Percentiles rank a stretch among this genome's conserved stretches.
Evolutionary conservation across 179 eudicot species (phyloP).

Genomic region (Corrigiola litoralis): DNA sequence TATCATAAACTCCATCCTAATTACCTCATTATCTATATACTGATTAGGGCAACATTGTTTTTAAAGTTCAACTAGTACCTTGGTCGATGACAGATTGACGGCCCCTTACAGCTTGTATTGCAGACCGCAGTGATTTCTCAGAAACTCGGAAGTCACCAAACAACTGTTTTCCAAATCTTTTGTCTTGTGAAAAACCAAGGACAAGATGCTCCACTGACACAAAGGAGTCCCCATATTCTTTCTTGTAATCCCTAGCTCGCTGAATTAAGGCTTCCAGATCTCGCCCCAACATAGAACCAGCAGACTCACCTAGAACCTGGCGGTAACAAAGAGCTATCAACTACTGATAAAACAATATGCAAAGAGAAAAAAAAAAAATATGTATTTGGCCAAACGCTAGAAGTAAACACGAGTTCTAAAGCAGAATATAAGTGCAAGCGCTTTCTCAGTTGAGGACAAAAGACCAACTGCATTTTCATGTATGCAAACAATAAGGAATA

Average conservation of each 20-base stretch:
- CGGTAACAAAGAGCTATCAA: neutral
- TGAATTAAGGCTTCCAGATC: slow-evolving; percentile 77
- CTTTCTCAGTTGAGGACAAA: too few species aligned
- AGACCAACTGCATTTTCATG: too few species aligned
- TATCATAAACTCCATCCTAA: neutral
- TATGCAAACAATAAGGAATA: too few species aligned
- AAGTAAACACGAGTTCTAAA: too few species aligned
- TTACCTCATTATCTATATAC: neutral
- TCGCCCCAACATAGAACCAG: slow-evolving; percentile 91
- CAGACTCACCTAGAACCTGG: slow-evolving; percentile 86
- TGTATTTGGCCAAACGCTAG: too few species aligned
- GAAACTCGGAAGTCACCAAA: slow-evolving; percentile 73
- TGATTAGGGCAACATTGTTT: neutral
- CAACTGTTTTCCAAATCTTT: slow-evolving; percentile 85
- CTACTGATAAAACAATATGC: neutral
- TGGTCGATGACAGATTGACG: slow-evolving; percentile 85
- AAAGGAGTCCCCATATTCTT: slow-evolving; percentile 85
- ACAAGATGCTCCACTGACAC: slow-evolving; percentile 96
- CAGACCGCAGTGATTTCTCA: slow-evolving; percentile 44
- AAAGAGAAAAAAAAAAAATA: neutral
- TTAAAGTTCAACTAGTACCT: slow-evolving; percentile 41
- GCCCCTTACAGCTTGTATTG: slow-evolving; percentile 77
- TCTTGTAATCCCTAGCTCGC: slow-evolving; percentile 72
- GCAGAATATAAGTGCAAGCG: too few species aligned
- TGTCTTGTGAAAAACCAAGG: slow-evolving; percentile 74